Base-by-base conservation (phyloP, 495 filamentous ascomycete species). In the Viridothelium virens region DNA sequence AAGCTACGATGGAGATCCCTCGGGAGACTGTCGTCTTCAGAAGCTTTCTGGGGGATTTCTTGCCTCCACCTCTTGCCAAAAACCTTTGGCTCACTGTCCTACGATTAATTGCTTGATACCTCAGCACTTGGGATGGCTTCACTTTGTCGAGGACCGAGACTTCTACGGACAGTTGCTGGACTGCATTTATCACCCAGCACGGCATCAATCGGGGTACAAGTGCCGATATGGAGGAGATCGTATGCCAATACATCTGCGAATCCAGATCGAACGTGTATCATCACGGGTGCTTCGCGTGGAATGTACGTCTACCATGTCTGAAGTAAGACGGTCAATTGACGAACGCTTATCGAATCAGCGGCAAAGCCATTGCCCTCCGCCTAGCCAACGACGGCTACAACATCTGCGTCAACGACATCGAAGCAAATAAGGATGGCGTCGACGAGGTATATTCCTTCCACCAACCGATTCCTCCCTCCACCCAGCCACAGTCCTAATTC, bases 351-450 rank as follows among this genome's bases (percentile, higher is more conserved):
- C 38, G 11, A 4, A 7, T 18, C 63, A 82, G 79, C 61, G 85
- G 85, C 36, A 82, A 82, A 70, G 82, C 84, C 36, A 86, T 87
- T 47, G 84, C 85, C 38, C 73, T 83, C 33, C 81, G 84, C 9
- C 79, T 88, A 9, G 83, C 83, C 34, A 71, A 76, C 44, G 84
- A 87, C 56, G 84, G 85, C 63, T 88, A 86, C 72, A 74, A 83
- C 67, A 74, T 88, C 56, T 85, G 83, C 63, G 75, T 87, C 62
- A 87, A 86, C 70, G 85, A 88, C 48, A 73, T 87, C 12, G 63
- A 73, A n/a, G 72, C 77, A 31, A 79, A 82, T 63, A 70, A 76
- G 37, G 56, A 75, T 0, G 77, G 72, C 0, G 81, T 82, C 65
- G 77, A 83, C 47, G 78, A 79, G 7, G 78, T 81, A 33, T 53